These are phyloP conservation scores for Eucalyptus shirleyi DNA, from an alignment of 345 rosid species.

Conservation along the genomic window DNA sequence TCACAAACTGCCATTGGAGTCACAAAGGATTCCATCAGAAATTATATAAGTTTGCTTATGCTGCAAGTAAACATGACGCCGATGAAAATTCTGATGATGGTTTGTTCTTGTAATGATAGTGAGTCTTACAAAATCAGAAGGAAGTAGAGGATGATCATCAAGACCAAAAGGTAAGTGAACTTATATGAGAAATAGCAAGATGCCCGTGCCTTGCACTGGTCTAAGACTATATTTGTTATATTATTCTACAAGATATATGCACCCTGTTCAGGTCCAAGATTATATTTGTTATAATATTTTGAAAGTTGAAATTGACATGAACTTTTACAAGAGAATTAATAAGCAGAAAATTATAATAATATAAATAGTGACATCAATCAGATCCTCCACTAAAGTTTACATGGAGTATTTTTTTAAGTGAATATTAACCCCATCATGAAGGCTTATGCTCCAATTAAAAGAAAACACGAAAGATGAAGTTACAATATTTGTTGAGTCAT, in stretches of 20 bases:
- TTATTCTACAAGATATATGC: not conserved
- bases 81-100: not conserved
- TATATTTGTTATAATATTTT: too few relatives aligned
- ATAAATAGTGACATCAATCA: too few relatives aligned
- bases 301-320: accelerated
- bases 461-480: too few relatives aligned
- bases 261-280: too few relatives aligned
- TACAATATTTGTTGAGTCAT: too few relatives aligned
- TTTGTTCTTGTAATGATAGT: not conserved
- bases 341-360: too few relatives aligned
- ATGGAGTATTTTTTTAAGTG: too few relatives aligned
- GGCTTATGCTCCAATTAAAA: too few relatives aligned
- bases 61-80: not conserved
- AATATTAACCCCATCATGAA: too few relatives aligned
- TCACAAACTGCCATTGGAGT: slow-evolving; percentile 51
- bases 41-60: not conserved
- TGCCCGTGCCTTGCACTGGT: not conserved
- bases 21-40: not conserved
- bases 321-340: too few relatives aligned
- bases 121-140: not conserved
- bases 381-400: too few relatives aligned
- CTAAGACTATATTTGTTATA: not conserved
- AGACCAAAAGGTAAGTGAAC: not conserved
- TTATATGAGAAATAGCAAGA: not conserved
- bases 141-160: not conserved